Base-by-base conservation (phyloP, 2,329 filamentous ascomycete species). In the Colletotrichum tabaci region DNA sequence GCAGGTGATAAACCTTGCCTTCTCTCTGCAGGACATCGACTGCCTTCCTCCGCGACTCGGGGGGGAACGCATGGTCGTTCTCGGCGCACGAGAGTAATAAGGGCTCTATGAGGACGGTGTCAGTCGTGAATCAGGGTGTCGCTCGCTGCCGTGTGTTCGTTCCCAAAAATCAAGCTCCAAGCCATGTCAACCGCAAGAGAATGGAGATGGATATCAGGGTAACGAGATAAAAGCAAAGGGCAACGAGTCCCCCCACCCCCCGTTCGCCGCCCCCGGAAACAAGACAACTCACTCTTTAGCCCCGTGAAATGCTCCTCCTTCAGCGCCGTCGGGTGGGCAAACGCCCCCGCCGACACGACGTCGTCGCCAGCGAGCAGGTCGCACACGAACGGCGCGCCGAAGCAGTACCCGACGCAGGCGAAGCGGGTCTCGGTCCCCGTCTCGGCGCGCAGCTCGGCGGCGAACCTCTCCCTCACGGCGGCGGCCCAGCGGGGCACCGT, bases 1-100 rank as follows among this genome's bases (percentile, higher is more conserved):
- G 90, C 74, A 92, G 83, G 76, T 93, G 90, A 79, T 90, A 93
- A 2, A 86, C 74, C 74, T 83, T 84, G 50, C 80, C 77, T 38
- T 78, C 77, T 30, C 77, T 77, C 53, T 81, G 79, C 60, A 87
- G 75, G 42, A 86, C 82, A 26, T 86, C 84, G 1, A 86, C 52
- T 2, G 84, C 85, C 50, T 77, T 79, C 16, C 80, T 78, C n/a
- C 85, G 77, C 0, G 79, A 76, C 30, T 80, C 78, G 2, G 79
- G 74, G 23, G 78, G 73, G 63, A 87, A 87, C 0, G 83, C 83
- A 56, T 84, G 80, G 62, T 87, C 85, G 16, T 81, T 78, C 56
- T 86, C 83, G 1, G 84, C 77, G 60, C 85, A 87, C 0, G 83
- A 85, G 13, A 87, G 76, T 50, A 86, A 82, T 8, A 87, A 72